Evolutionary conservation across 257 asterid genomes (phyloP).

Genomic region (Nicotiana noctiflora): DNA sequence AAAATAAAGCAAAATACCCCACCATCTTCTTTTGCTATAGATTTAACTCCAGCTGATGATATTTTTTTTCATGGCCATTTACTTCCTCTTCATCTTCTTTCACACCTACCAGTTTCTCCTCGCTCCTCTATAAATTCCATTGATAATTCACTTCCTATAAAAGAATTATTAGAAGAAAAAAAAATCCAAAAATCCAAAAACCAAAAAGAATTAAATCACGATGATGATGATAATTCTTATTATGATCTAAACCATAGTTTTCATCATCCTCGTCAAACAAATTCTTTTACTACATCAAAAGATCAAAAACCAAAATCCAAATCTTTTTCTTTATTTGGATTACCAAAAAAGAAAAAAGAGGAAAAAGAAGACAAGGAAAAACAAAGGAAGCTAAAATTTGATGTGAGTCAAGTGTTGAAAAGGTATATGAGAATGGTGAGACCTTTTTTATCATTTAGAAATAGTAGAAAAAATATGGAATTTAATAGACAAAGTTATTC

Average conservation of each 20-base stretch:
- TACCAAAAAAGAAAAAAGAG: slow-evolving; percentile 42
- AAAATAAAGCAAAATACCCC: slow-evolving; percentile 11
- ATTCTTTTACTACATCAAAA: slow-evolving; percentile 9
- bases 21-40: slow-evolving; percentile 43
- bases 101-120: slow-evolving; percentile 61
- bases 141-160: slow-evolving; percentile 56
- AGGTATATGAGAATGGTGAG: slow-evolving; percentile 56
- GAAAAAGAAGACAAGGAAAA: slow-evolving; percentile 26
- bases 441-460: slow-evolving; percentile 42
- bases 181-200: slow-evolving; percentile 7
- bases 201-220: background rate
- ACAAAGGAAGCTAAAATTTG: slow-evolving; percentile 44
- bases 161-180: slow-evolving; percentile 18
- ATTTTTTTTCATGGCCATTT: slow-evolving; percentile 92
- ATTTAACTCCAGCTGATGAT: slow-evolving; percentile 91
- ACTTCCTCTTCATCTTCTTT: slow-evolving; percentile 80
- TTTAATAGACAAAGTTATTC: slow-evolving; percentile 40
- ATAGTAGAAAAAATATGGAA: slow-evolving; percentile 11
- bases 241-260: slow-evolving; percentile 4
- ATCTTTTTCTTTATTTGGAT: slow-evolving; percentile 49
- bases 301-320: slow-evolving; percentile 40
- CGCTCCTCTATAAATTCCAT: slow-evolving; percentile 62
- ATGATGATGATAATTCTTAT: background rate
- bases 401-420: slow-evolving; percentile 39
- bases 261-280: background rate